Evolutionary conservation across 805 yeast genomes (phyloP), one percentile per base, ranked within the genome.

Genomic region (Wickerhamomyces chaumierensis): DNA sequence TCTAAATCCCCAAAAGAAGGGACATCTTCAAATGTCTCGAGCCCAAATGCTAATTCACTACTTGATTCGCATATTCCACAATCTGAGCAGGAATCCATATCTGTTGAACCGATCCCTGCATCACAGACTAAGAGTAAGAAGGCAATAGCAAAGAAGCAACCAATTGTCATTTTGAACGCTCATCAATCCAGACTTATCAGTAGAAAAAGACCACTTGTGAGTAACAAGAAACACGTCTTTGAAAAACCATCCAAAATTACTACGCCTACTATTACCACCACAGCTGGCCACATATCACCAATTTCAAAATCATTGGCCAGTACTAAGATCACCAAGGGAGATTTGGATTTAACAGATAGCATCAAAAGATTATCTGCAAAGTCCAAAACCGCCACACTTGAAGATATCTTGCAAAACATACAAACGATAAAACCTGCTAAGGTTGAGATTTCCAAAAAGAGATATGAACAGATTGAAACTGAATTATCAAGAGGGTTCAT

Each of bases 71-170:
- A n/a, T n/a, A n/a, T n/a, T n/a, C n/a, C n/a, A n/a, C n/a, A n/a
- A n/a, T n/a, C n/a, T n/a, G n/a, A n/a, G n/a, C n/a, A n/a, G n/a
- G n/a, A n/a, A n/a, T n/a, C n/a, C n/a, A n/a, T n/a, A n/a, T n/a
- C n/a, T n/a, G n/a, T n/a, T n/a, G n/a, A n/a, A n/a, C n/a, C n/a
- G n/a, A n/a, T n/a, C n/a, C n/a, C n/a, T n/a, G n/a, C n/a, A n/a
- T n/a, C n/a, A n/a, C n/a, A n/a, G n/a, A n/a, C n/a, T n/a, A 38
- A 43, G n/a, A 54, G 56, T 2, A 51, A 49, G 43, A 51, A 51
- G 40, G 42, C 42, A 13, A 41, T 50, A 3, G 47, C 56, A n/a
- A 39, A 20, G 27, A 51, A 48, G 32, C 56, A 48, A 36, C 35
- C 36, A 19, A 29, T 51, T 8, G 48, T 51, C 16, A 51, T 51